Evolutionary conservation across 2,329 filamentous ascomycete genomes (phyloP), one percentile per base, ranked within the genome.

Genomic region (Didymella segeticola): DNA sequence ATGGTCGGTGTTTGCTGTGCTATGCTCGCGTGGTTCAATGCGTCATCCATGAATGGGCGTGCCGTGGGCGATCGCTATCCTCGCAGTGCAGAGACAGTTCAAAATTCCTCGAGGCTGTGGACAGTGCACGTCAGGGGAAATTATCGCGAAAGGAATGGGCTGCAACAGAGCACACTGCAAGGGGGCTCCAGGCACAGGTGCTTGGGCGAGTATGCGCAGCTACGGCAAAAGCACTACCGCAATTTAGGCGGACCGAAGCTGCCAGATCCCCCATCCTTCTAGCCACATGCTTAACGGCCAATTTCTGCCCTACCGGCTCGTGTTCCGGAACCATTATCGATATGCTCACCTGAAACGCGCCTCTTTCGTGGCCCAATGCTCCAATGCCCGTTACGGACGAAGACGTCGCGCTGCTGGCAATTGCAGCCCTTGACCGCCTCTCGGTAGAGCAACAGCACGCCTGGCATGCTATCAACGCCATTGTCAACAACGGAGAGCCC

Each of bases 301-400:
- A 54, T 54, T 43, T 45, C 39, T 54, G 51, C 51, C 51, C 45
- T 49, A 46, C 46, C 51, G 51, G 51, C 30, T 49, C 41, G 51
- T 39, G 51, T 49, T 49, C 45, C 51, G 45, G 46, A 49, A 43
- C 46, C 33, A 43, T 45, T 10, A 54, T 49, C 51, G 51, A 49
- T 49, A 49, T 34, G 34, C 20, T 8, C 3, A 41, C 46, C 30
- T 54, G 51, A 54, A 49, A 54, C 51, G 41, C 23, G 43, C 39
- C 23, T 54, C 45, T 49, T 43, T 46, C 39, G 34, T 49, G 45
- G 45, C 51, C 45, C 39, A 48, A 39, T 48, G 56, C 36, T 50
- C 57, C 58, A 50, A 78, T 78, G 75, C 66, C 73, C 49, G 45
- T 72, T 43, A 77, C 75, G 33, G 77, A 79, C 62, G 72, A 78